Percentiles rank a stretch among this genome's conserved stretches.
These are phyloP conservation scores for Penicillium sp. DNA, from an alignment of 2,329 filamentous ascomycete species.

Conservation along the genomic window DNA sequence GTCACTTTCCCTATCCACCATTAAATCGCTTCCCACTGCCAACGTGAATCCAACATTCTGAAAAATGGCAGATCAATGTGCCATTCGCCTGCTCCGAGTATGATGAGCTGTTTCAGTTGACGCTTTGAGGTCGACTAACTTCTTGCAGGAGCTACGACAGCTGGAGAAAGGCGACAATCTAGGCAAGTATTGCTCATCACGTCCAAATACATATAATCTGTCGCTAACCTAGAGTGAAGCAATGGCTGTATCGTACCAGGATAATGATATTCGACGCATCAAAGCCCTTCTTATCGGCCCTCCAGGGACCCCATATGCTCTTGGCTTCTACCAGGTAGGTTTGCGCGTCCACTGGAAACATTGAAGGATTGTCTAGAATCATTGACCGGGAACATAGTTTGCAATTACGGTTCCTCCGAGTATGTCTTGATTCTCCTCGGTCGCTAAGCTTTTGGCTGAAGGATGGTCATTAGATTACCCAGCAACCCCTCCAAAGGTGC, in stretches of 20 bases:
- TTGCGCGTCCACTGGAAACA: slow-evolving; percentile 1
- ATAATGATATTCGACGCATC: slow-evolving; percentile 82
- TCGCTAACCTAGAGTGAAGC: slow-evolving; percentile 47
- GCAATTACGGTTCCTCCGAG: slow-evolving; percentile 69
- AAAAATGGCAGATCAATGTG: slow-evolving; percentile 13
- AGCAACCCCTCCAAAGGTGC: slow-evolving; percentile 54
- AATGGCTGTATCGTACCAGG: slow-evolving; percentile 78
- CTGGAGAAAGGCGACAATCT: slow-evolving; percentile 7
- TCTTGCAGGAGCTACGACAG: slow-evolving; percentile 13
- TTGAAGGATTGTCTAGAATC: neutral
- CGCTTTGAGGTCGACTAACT: neutral
- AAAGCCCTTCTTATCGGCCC: slow-evolving; percentile 85
- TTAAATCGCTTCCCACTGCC: neutral
- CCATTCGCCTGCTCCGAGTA: slow-evolving; percentile 15
- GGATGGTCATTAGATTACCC: slow-evolving; percentile 65
- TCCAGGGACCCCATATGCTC: slow-evolving; percentile 91
- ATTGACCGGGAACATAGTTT: slow-evolving; percentile 60
- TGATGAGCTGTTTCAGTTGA: slow-evolving; percentile 1
- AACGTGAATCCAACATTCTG: neutral
- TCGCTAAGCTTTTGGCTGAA: too few relatives aligned
- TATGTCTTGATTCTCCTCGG: slow-evolving; percentile 35
- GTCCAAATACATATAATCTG: too few relatives aligned
- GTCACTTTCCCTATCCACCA: too few relatives aligned
- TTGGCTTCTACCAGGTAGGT: slow-evolving; percentile 88
- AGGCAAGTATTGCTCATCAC: slow-evolving; percentile 2